Percentiles rank a stretch among this genome's conserved stretches.
These are phyloP conservation scores for Solanum virginianum DNA, from an alignment of 257 asterid genomes.

Conservation along the genomic window DNA sequence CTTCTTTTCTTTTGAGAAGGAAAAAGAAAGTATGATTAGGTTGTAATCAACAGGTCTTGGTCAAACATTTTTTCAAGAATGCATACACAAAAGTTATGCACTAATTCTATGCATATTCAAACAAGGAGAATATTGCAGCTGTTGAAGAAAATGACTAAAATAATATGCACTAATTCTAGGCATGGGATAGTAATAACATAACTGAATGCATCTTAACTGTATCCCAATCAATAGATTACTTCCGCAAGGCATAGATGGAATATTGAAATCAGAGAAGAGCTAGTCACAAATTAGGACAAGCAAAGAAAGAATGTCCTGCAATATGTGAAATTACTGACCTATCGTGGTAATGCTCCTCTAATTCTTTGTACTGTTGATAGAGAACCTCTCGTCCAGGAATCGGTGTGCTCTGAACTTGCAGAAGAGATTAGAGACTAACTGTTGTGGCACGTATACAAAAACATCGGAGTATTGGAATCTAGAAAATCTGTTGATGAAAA, in stretches of 20 bases:
- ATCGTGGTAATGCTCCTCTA: conserved; percentile 47
- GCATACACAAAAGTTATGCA: neutral
- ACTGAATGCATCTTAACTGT: neutral
- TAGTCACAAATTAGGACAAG: neutral
- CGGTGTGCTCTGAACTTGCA: conserved; percentile 37
- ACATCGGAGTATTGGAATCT: neutral
- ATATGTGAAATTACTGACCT: conserved; percentile 37
- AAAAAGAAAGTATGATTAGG: neutral
- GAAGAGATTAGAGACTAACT: neutral
- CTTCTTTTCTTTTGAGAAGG: neutral
- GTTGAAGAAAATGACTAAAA: neutral
- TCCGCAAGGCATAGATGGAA: neutral
- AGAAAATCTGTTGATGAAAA: neutral
- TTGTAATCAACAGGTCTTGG: neutral
- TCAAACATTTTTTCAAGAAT: neutral
- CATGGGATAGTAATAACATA: neutral
- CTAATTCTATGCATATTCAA: too few relatives aligned
- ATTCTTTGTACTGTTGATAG: conserved; percentile 38
- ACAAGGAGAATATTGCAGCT: neutral
- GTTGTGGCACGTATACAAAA: neutral
- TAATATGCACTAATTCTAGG: neutral
- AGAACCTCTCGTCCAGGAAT: conserved; percentile 57
- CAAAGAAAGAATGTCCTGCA: neutral
- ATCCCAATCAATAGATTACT: neutral
- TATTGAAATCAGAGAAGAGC: neutral